Base-by-base conservation (phyloP, 371 early-diverging fungal genomes). In the Cokeromyces recurvatus region DNA sequence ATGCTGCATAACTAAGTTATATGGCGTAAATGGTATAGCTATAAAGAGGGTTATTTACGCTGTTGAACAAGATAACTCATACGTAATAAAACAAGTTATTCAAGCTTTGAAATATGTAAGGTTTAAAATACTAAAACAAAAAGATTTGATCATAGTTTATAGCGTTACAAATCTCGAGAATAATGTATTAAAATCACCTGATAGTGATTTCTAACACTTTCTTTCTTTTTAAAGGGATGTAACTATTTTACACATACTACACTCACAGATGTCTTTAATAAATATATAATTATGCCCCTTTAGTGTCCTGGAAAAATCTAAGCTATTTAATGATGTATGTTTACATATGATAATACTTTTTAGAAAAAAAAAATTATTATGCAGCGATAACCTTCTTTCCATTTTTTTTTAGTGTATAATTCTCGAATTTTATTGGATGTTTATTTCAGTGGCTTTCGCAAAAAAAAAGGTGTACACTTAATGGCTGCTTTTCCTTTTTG, bases 1-100 rank as follows among this genome's bases (percentile, higher is more conserved):
- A 64, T 90, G 90, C 89, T 78, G 82, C 55, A 78, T 81, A 16
- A 87, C 89, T 4, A 81, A 74, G 29, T 53, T 64, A 48, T 90
- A 84, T 60, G 82, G 90, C 55, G 79, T 75, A 41, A 57, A 57
- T 34, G 79, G 86, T 66, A 67, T 75, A 20, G 58, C 53, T 6
- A 86, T 86, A 56, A 75, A 74, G 54, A 72, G 71, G 46, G 71
- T 89, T n/a, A 76, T 86, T 22, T 78, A 77, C 36, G 85, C 75
- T 31, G 78, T 90, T 39, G 90, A 90, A 27, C 79, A 85, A 38
- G 90, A 89, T n/a, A 85, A 90, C 59, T 81, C 85, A 21, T 86
- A 85, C 53, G 66, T 77, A 42, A 81, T 80, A 12, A 45, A 57
- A 23, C 66, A 74, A n/a, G 79, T 79, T 23, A 53, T 84, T n/a